Conservation (phyloP, 805 yeast genomes). For the Saccharomycopsis amapae region DNA sequence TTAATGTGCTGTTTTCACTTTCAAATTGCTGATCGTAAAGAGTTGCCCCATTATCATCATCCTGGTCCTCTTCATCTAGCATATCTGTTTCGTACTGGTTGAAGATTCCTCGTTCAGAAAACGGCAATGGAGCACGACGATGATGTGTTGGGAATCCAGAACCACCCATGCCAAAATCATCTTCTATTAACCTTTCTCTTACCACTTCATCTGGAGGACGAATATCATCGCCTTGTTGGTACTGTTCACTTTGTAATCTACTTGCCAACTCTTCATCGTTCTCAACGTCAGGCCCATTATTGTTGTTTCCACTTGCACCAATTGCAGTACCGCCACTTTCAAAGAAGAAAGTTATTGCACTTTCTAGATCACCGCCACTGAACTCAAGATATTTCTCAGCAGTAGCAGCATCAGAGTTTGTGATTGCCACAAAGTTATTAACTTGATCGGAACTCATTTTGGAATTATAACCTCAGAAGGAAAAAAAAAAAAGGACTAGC, state of each 20-base stretch:
- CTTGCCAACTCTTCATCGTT: conserved; percentile 46
- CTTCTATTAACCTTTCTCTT: conserved; percentile 20
- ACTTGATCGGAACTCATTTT: neutral
- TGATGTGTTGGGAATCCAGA: neutral
- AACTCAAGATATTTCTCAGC: conserved; percentile 77
- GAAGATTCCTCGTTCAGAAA: conserved; percentile 26
- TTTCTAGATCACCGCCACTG: conserved; percentile 69
- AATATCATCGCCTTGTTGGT: conserved; percentile 36
- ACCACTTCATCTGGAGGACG: conserved; percentile 74
- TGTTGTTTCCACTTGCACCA: conserved; percentile 8
- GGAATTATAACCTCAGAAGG: too few relatives aligned
- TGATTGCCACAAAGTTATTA: conserved; percentile 62
- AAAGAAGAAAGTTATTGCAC: conserved; percentile 76
- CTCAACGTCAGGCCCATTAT: conserved; percentile 2
- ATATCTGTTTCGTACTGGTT: conserved; percentile 35
- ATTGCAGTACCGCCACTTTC: conserved; percentile 45
- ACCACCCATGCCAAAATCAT: conserved; percentile 1
- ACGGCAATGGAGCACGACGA: conserved; percentile 2
- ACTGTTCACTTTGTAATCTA: conserved; percentile 57
- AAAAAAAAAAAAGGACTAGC: too few relatives aligned
- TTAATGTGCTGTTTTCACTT: conserved; percentile 26
- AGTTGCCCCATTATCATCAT: conserved; percentile 30
- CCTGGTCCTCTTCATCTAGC: conserved; percentile 31
- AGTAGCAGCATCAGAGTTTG: conserved; percentile 58
- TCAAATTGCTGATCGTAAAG: conserved; percentile 32